Evolutionary conservation across 176 grass and related monocot species (phyloP).

Genomic region (Tillandsia fasciculata): DNA sequence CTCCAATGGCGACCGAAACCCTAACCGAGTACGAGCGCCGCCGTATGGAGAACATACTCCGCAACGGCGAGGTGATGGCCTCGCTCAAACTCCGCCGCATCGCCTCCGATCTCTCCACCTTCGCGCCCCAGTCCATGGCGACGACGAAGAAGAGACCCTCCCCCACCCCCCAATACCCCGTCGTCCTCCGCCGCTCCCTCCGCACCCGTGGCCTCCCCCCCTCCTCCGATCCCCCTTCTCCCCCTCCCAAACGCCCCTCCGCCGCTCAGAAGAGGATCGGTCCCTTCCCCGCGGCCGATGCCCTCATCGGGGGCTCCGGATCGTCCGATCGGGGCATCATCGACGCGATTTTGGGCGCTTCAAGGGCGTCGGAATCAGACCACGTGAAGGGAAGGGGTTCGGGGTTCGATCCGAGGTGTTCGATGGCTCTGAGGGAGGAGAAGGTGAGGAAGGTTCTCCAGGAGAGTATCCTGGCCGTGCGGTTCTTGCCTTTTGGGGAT

Average conservation of each 20-base stretch:
- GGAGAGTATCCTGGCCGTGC: constrained; percentile 39
- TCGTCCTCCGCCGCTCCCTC: constrained; percentile 54
- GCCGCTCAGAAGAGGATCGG: neutral
- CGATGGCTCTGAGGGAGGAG: constrained; percentile 32
- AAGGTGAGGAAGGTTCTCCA: constrained; percentile 44
- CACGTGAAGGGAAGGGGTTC: neutral
- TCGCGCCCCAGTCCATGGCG: constrained; percentile 19
- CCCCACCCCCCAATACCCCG: neutral
- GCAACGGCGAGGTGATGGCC: constrained; percentile 46
- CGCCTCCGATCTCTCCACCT: constrained; percentile 48
- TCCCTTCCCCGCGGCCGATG: constrained; percentile 24
- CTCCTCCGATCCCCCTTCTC: neutral
- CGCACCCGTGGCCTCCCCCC: constrained; percentile 38
- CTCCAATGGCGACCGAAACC: neutral
- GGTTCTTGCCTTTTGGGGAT: constrained; percentile 42
- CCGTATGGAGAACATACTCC: constrained; percentile 38
- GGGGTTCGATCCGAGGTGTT: constrained; percentile 26
- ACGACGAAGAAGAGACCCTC: constrained; percentile 3
- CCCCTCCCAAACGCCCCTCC: neutral
- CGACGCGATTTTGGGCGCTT: constrained; percentile 10
- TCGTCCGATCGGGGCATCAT: constrained; percentile 13
- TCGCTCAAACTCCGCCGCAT: constrained; percentile 31
- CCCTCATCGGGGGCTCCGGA: neutral
- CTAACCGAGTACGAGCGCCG: constrained; percentile 30
- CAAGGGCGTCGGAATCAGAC: neutral